Percentiles rank a stretch among this genome's conserved stretches.
phyloP scores from a whole-genome alignment of 495 filamentous ascomycete species.

The Neurospora tetraspora region DNA sequence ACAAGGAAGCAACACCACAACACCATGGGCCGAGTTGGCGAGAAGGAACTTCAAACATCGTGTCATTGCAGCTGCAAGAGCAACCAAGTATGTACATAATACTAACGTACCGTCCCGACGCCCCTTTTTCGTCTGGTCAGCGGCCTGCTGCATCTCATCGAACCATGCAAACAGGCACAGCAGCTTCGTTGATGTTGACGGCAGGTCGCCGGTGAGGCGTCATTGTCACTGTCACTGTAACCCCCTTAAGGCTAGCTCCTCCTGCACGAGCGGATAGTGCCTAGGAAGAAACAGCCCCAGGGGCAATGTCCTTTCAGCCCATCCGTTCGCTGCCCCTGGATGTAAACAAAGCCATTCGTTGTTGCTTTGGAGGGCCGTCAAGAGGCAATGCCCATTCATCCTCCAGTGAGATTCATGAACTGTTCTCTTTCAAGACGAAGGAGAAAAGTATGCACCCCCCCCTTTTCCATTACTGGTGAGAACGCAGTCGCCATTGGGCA shows the following conservation, averaged over 20 bases:
- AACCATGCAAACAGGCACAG: neutral
- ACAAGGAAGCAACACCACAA: neutral
- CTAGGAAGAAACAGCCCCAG: neutral
- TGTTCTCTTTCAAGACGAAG: neutral
- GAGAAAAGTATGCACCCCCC: neutral
- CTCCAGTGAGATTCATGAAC: neutral
- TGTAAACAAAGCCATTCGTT: neutral
- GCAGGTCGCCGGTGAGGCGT: neutral
- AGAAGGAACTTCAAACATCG: neutral
- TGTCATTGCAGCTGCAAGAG: neutral
- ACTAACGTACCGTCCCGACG: neutral
- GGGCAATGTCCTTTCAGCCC: neutral
- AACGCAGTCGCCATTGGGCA: neutral
- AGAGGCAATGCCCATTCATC: neutral
- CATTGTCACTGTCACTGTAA: neutral
- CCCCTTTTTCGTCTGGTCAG: neutral
- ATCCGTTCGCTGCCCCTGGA: neutral
- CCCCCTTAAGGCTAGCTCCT: neutral
- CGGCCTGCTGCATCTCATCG: neutral
- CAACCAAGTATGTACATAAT: neutral
- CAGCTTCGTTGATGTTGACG: neutral
- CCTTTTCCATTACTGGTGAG: neutral
- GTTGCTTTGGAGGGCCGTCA: neutral
- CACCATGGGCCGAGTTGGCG: neutral
- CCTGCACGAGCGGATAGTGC: neutral